These are phyloP conservation scores for Aquilaria yunnanensis DNA, from an alignment of 345 rosid species.

Conservation along the genomic window DNA sequence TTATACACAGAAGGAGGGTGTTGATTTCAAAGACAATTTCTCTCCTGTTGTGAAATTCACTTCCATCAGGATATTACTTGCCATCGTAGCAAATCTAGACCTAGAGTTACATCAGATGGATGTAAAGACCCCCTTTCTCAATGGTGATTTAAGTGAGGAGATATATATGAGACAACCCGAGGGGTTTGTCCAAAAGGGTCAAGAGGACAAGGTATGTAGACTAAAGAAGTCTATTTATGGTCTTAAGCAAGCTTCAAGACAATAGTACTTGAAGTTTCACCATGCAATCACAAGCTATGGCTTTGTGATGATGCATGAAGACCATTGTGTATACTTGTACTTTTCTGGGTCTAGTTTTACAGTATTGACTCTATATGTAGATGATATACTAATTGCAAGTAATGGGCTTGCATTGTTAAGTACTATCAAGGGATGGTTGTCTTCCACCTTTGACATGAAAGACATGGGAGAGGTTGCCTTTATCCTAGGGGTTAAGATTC, in stretches of 20 bases:
- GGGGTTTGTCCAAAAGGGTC: neutral
- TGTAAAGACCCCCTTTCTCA: too few species aligned
- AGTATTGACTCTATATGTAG: neutral
- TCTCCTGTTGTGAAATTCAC: too few species aligned
- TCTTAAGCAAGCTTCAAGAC: constrained; percentile 3
- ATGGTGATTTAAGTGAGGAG: too few species aligned
- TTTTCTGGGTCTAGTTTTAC: neutral
- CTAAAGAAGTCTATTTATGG: constrained; percentile 1
- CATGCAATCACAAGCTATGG: neutral
- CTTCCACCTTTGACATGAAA: neutral
- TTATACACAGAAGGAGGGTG: too few species aligned
- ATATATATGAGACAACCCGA: too few species aligned
- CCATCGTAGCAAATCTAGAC: too few species aligned
- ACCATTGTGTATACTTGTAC: constrained; percentile 7
- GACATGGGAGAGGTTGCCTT: too few species aligned
- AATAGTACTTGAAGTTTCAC: constrained; percentile 3
- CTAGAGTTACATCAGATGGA: too few species aligned
- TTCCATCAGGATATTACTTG: too few species aligned
- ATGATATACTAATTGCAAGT: neutral
- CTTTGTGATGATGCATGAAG: neutral
- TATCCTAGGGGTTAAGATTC: too few species aligned
- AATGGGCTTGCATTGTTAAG: neutral
- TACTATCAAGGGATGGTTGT: neutral
- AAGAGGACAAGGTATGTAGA: constrained; percentile 1
- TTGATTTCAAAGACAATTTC: too few species aligned